Base-by-base conservation (phyloP, 441 rosid genomes). In the Adansonia rubrostipa region DNA sequence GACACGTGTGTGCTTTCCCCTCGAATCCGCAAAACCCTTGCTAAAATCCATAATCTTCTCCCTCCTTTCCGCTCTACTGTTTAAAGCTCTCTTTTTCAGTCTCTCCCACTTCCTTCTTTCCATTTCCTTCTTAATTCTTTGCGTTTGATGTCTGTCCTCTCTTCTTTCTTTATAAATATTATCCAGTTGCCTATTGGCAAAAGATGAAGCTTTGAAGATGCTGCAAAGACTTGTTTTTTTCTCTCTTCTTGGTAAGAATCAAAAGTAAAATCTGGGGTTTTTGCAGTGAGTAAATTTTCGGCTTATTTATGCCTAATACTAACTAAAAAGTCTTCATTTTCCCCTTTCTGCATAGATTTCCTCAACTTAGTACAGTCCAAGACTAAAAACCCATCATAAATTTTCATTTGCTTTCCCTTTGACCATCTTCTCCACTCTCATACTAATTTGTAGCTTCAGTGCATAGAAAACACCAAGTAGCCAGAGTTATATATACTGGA, bases 1-100 rank as follows among this genome's bases (percentile, higher is more conserved):
- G 82, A 76, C 84, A 82, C 85, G 83, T 82, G 88, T 80, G 79
- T 65, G 17, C 6, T 15, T 67, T 58, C 76, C 74, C 77, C 69
- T 33, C 36, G 4, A 56, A 47, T 80, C 84, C 80, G 50, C 80
- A 64, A 19, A 61, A 50, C 53, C 50, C 45, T 33, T 33, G 45
- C 73, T 33, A 33, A 33, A 33, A 33, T 33, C 36, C 36, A 33
- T 33, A 33, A 33, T 3, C 36, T 33, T 33, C 4, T 33, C 36
- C 9, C 17, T 64, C 15, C 19, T 64, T 36, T 36, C 20, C 45
- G 6, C 68, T 15, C 47, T 64, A 15, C 68, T 20, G 48, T 33
- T 64, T 63, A 64, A 64, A 36, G 69, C 20, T 64, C 9, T 6
- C 47, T 47, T 8, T 19, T 57, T 19, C 6, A n/a, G 14, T 2